These are phyloP conservation scores for Mycena pura DNA, from an alignment of 768 basidiomycete genomes.

Conservation along the genomic window DNA sequence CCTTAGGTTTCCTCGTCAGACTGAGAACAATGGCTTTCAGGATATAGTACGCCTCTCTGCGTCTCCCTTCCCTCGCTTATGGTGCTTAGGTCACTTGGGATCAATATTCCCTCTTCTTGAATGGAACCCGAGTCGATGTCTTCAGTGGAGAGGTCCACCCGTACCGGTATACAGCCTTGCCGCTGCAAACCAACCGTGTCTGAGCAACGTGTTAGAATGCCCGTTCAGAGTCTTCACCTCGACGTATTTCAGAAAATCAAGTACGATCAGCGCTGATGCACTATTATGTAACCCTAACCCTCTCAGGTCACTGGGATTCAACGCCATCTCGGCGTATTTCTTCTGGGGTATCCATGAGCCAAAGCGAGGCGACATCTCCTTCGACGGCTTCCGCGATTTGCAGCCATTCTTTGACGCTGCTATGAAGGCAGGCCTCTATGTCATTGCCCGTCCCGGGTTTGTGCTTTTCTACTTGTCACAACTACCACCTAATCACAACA, in stretches of 20 bases:
- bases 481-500: conserved; percentile 16
- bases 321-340: conserved; percentile 51
- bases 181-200: background rate
- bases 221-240: conserved; percentile 49
- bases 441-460: conserved; percentile 60
- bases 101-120: conserved; percentile 49
- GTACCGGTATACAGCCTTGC: conserved; percentile 37
- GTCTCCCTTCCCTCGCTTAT: background rate
- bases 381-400: conserved; percentile 60
- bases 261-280: conserved; percentile 25
- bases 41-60: conserved; percentile 34
- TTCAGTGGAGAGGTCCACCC: conserved; percentile 54
- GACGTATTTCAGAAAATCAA: conserved; percentile 55
- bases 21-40: conserved; percentile 37
- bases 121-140: conserved; percentile 48
- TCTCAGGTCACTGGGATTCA: conserved; percentile 48
- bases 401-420: conserved; percentile 64
- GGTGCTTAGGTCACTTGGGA: conserved; percentile 57
- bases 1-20: conserved; percentile 7
- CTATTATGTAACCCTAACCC: background rate
- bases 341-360: conserved; percentile 54
- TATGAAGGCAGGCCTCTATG: conserved; percentile 59
- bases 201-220: conserved; percentile 42
- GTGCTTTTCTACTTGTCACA: background rate
- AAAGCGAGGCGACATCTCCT: conserved; percentile 57